Conservation (phyloP, 1,284 basidiomycete genomes). For the Apiotrichum veenhuisii region DNA sequence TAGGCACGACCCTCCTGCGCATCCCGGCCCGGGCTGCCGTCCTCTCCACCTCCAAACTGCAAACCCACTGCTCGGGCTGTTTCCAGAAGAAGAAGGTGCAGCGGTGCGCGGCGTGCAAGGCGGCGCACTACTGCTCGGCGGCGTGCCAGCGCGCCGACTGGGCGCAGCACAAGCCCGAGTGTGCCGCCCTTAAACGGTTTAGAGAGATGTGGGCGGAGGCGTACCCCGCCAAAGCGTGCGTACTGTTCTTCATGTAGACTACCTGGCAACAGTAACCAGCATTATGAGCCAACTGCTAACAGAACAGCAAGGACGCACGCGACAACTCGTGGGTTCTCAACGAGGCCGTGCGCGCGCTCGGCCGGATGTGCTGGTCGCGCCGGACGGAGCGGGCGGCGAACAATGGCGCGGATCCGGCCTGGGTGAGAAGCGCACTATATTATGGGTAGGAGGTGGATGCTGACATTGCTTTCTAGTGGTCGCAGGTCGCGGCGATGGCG, state of each 20-base stretch:
- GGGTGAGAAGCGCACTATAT: constrained; percentile 55
- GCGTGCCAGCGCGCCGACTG: constrained; percentile 74
- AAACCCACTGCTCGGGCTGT: constrained; percentile 55
- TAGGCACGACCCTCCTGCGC: constrained; percentile 62
- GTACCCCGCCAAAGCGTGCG: constrained; percentile 15
- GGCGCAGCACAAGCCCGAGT: constrained; percentile 71
- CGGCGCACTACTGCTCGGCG: constrained; percentile 66
- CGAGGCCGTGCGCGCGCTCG: constrained; percentile 69
- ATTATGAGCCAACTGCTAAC: too few relatives aligned
- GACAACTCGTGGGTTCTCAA: constrained; percentile 55
- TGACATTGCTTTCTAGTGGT: constrained; percentile 53
- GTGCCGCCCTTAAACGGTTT: constrained; percentile 58
- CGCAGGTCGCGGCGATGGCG: constrained; percentile 66
- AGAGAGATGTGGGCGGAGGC: constrained; percentile 21
- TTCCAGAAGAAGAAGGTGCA: constrained; percentile 41
- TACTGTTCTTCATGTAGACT: too few relatives aligned
- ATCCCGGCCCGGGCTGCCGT: constrained; percentile 61
- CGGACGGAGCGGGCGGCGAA: constrained; percentile 58
- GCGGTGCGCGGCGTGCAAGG: constrained; percentile 67
- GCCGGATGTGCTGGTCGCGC: constrained; percentile 65
- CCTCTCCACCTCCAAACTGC: constrained; percentile 63
- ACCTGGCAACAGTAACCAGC: too few relatives aligned
- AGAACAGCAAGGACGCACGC: constrained; percentile 13
- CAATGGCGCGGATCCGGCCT: constrained; percentile 51
- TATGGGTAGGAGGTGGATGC: background rate